phyloP scores from a whole-genome alignment of 371 early-diverging fungal species.

The Actinomucor elegans region DNA sequence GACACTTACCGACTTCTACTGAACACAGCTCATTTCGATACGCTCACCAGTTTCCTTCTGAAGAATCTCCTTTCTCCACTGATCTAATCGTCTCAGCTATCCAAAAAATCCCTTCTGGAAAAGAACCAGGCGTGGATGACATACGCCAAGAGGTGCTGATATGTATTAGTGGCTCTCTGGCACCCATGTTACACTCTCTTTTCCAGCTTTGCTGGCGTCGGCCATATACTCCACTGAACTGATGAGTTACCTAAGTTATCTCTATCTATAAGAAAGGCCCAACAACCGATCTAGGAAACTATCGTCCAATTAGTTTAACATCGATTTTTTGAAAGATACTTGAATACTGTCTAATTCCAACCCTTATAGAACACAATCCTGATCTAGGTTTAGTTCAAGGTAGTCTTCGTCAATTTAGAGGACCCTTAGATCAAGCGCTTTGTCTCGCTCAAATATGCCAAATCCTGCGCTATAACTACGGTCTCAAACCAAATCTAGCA shows the following conservation, averaged over 20 bases:
- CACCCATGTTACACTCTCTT: not conserved
- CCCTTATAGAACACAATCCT: too few relatives aligned
- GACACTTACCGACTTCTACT: too few relatives aligned
- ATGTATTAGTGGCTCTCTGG: not conserved
- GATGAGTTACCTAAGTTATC: slow-evolving; percentile 26
- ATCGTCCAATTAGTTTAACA: slow-evolving; percentile 8
- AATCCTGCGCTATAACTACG: not conserved
- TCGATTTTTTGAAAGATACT: too few relatives aligned
- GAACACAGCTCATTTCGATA: too few relatives aligned
- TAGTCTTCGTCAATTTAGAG: slow-evolving; percentile 21
- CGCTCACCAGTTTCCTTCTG: too few relatives aligned
- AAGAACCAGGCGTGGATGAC: slow-evolving; percentile 29
- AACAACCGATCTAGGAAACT: not conserved
- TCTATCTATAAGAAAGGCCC: slow-evolving; percentile 24
- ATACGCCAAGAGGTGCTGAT: slow-evolving; percentile 21
- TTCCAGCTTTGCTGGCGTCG: slow-evolving; percentile 19
- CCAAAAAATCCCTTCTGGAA: too few relatives aligned
- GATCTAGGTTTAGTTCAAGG: slow-evolving; percentile 24
- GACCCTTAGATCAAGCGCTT: slow-evolving; percentile 29
- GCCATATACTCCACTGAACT: slow-evolving; percentile 13
- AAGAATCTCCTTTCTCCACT: too few relatives aligned
- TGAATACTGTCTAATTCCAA: too few relatives aligned
- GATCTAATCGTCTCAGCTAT: not conserved
- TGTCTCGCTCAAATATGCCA: slow-evolving; percentile 15
- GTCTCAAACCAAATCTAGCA: slow-evolving; percentile 1